Base-by-base conservation (phyloP, 169 alveolate genomes). In the Miamiensis avidus region DNA sequence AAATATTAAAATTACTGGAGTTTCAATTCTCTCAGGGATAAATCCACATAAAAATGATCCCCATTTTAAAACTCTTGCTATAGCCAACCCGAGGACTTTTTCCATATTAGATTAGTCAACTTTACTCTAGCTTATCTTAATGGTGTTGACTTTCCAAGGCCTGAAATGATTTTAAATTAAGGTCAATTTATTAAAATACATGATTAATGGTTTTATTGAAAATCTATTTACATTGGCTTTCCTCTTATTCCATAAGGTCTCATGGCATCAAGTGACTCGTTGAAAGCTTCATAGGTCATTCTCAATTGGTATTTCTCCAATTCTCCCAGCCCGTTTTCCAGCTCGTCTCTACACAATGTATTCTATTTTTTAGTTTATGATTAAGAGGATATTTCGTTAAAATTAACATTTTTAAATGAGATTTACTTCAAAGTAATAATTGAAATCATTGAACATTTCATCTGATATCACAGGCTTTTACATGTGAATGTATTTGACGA, bases 181-280 rank as follows among this genome's bases (percentile, higher is more conserved):
- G 4, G 20, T 49, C 20, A 49, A 49, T 49, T 11, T 11, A 49
- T 49, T 49, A 11, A 20, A 11, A 11, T 49, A 11, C 4, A 49
- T 11, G 4, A 49, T 49, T 49, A 49, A 20, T 49, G 20, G 69
- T 49, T 49, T 49, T 11, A 20, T 49, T 49, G 20, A 49, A 11
- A 11, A 11, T 49, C 4, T 49, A 49, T 49, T 49, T 49, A 49
- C 69, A 49, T 30, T 33, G 89, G 89, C 31, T 85, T 78, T 72
- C 89, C 89, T 85, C 85, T 78, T 1, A 85, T 76, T 1, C 89
- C 89, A 64, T 33, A 85, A 0, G 89, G 89, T 49, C 89, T 78
- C 75, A 85, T 69, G 29, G 76, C 78, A 72, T 85, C 77, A 72
- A 85, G 76, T 29, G 89, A 79, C 29, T 85, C 85, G 74, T 85